Conservation (phyloP, 805 yeast species). For the Naumovozyma baii region DNA sequence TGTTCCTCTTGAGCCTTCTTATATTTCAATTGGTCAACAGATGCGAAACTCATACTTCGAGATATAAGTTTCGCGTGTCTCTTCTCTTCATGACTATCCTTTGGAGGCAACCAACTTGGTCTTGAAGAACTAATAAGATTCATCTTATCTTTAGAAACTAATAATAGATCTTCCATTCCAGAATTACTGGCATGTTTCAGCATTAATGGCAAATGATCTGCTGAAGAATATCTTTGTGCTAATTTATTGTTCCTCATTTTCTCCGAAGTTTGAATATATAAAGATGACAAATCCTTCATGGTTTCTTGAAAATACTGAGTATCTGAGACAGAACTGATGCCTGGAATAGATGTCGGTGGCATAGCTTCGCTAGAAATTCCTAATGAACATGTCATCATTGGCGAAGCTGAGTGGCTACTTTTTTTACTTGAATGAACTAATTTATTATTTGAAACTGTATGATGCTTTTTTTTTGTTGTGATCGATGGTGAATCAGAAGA, state of each 20-base stretch:
- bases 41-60: constrained; percentile 25
- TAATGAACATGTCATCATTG: not conserved
- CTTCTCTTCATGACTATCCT: constrained; percentile 39
- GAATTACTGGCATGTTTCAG: constrained; percentile 27
- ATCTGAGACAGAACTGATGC: constrained; percentile 22
- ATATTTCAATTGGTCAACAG: constrained; percentile 21
- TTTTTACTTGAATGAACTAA: constrained; percentile 26
- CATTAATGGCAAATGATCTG: constrained; percentile 30
- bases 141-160: constrained; percentile 53
- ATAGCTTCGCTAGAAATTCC: constrained; percentile 3
- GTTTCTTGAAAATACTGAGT: constrained; percentile 20
- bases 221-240: constrained; percentile 25
- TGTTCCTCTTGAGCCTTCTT: constrained; percentile 15
- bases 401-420: too few relatives aligned
- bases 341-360: constrained; percentile 42
- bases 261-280: constrained; percentile 32
- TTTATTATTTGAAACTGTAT: not conserved
- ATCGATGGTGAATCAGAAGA: not conserved
- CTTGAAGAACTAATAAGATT: constrained; percentile 46
- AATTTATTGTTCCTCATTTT: constrained; percentile 29
- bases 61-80: constrained; percentile 48
- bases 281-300: constrained; percentile 31
- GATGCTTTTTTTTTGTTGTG: not conserved
- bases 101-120: constrained; percentile 66
- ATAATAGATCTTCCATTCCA: constrained; percentile 46